phyloP scores from a whole-genome alignment of 768 basidiomycete genomes.

The Multifurca ochricompacta region DNA sequence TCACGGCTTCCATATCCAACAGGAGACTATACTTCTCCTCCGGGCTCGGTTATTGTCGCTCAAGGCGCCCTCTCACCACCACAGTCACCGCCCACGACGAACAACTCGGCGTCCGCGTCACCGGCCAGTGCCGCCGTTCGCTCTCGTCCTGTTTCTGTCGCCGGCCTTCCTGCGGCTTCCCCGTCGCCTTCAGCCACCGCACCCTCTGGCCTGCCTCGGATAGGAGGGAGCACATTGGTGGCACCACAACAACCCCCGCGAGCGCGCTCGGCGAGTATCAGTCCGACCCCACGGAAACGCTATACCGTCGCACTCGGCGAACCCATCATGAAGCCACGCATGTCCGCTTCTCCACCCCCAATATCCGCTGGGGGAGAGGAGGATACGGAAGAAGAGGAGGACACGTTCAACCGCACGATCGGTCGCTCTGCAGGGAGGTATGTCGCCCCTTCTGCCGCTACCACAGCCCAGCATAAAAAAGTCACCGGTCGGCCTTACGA shows the following conservation, averaged over 20 bases:
- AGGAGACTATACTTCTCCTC: constrained; percentile 71
- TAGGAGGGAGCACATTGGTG: background rate
- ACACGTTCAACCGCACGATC: constrained; percentile 36
- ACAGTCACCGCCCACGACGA: constrained; percentile 38
- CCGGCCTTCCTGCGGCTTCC: constrained; percentile 34
- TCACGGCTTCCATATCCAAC: constrained; percentile 75
- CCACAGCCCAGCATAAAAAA: background rate
- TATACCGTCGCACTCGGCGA: constrained; percentile 82
- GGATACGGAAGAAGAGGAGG: constrained; percentile 26
- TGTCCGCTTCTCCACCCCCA: constrained; percentile 22
- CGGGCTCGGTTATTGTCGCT: constrained; percentile 33
- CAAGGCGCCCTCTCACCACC: constrained; percentile 44
- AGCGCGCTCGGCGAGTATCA: constrained; percentile 49
- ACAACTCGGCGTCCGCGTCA: constrained; percentile 23
- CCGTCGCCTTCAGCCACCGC: constrained; percentile 14
- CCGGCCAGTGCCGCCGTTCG: background rate
- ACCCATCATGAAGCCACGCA: constrained; percentile 40
- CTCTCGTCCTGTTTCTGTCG: constrained; percentile 41
- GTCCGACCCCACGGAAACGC: constrained; percentile 63
- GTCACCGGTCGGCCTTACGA: constrained; percentile 25
- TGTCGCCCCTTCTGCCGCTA: no score
- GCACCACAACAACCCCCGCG: constrained; percentile 36
- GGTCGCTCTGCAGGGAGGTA: constrained; percentile 55
- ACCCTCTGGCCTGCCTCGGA: constrained; percentile 13
- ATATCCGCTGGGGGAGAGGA: constrained; percentile 19